Evolutionary conservation across 2,329 filamentous ascomycete genomes (phyloP).

Genomic region (Botrytis deweyae): DNA sequence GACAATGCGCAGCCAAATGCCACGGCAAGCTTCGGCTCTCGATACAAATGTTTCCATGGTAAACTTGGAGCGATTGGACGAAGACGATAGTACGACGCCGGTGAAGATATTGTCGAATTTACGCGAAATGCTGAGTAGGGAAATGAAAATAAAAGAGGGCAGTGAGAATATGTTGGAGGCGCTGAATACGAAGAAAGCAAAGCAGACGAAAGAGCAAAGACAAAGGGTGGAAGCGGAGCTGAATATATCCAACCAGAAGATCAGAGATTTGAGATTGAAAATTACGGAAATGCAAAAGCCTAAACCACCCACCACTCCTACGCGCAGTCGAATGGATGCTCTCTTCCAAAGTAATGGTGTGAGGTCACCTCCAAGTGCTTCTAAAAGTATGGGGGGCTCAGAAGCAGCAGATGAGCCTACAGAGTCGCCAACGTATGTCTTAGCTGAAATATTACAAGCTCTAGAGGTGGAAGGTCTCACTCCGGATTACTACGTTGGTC

Average conservation of each 20-base stretch:
- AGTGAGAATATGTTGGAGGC: slow-evolving; percentile 98
- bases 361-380: slow-evolving; percentile 57
- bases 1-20: slow-evolving; percentile 72
- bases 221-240: slow-evolving; percentile 82
- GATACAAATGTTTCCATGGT: slow-evolving; percentile 52
- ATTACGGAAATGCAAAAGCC: slow-evolving; percentile 59
- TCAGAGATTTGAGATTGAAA: slow-evolving; percentile 58
- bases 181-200: slow-evolving; percentile 89
- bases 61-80: slow-evolving; percentile 58
- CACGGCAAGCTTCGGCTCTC: slow-evolving; percentile 60
- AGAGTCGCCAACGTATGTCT: slow-evolving; percentile 88
- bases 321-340: slow-evolving; percentile 51
- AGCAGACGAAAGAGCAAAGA: slow-evolving; percentile 87
- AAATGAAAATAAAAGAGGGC: slow-evolving; percentile 96
- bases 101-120: slow-evolving; percentile 75
- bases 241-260: slow-evolving; percentile 77
- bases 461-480: slow-evolving; percentile 84
- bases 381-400: slow-evolving; percentile 56
- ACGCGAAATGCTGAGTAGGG: slow-evolving; percentile 84
- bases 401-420: slow-evolving; percentile 62
- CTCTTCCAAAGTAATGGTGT: slow-evolving; percentile 48
- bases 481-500: slow-evolving; percentile 91
- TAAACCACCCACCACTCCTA: slow-evolving; percentile 48
- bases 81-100: slow-evolving; percentile 58
- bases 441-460: slow-evolving; percentile 86